Evolutionary conservation across 306 rosid genomes (phyloP), one percentile per base, ranked within the genome.

Genomic region (Chamaecrista fasciculata): DNA sequence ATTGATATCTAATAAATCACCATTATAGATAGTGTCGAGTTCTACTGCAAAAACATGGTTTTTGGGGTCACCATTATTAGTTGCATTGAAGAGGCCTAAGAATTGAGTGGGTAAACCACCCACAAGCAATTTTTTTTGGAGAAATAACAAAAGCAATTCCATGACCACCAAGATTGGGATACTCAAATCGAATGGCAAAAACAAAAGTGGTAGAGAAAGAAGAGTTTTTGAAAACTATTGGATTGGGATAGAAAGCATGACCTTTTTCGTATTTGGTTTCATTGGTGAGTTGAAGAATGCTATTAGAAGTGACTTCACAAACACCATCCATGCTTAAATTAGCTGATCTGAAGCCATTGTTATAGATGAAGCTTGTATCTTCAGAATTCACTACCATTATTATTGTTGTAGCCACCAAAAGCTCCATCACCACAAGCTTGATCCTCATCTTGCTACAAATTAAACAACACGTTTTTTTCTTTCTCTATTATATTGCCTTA

Each of bases 191-290:
- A 36, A 91, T 79, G 12, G 89, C 87, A 8, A 91, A 91, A n/a
- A 86, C 84, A 50, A 88, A 91, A 25, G 75, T 59, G 3, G 91
- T 75, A 4, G 92, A 82, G 72, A 88, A 91, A 67, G 91, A n/a
- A n/a, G n/a, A 61, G 75, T 70, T 74, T 52, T 76, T 86, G 83
- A 87, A 79, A 25, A n/a, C 52, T 18, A 90, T 24, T 6, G 97
- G 83, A 11, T 39, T 36, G 9, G 81, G 80, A 67, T 80, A 82
- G 66, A 86, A 87, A 8, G 87, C 88, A 46, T 84, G 90, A 44
- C 92, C 87, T 23, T 8, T 47, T 55, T 57, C 40, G 47, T 81
- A 86, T 18, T 28, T 64, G n/a, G 86, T 66, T 53, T 31, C 69
- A 43, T 91, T 84, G 21, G 96, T 91, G 57, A 91, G 82, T 74